Conservation (phyloP, 106 monocot genomes). For the Posidonia australis region DNA sequence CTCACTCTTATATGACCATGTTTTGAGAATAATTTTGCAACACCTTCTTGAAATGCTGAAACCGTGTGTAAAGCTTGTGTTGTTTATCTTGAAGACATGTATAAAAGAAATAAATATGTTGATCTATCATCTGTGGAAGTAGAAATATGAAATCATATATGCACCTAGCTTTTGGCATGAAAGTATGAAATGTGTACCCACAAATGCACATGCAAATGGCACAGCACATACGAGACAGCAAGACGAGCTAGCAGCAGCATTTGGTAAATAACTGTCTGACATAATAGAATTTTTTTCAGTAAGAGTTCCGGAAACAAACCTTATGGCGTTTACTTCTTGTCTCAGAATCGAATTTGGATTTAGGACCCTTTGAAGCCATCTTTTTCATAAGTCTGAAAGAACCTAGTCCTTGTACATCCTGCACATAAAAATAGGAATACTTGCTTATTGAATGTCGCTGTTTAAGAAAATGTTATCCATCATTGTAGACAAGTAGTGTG, state of each 20-base stretch:
- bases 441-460: background rate
- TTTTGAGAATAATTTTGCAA: too few relatives aligned
- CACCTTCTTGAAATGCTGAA: too few relatives aligned
- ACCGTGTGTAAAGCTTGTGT: too few relatives aligned
- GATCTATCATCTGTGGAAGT: background rate
- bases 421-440: background rate
- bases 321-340: conserved; percentile 69
- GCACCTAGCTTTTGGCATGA: too few relatives aligned
- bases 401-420: background rate
- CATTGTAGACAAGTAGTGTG: background rate
- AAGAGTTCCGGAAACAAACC: conserved; percentile 26
- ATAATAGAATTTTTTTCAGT: background rate
- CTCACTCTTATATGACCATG: too few relatives aligned
- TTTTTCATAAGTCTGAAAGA: background rate
- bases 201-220: background rate
- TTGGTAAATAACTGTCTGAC: too few relatives aligned
- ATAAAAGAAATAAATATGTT: too few relatives aligned
- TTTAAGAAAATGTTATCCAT: background rate
- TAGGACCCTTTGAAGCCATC: conserved; percentile 93
- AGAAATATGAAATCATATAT: background rate
- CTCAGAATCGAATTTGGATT: conserved; percentile 83
- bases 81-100: too few relatives aligned
- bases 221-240: background rate
- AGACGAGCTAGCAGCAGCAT: too few relatives aligned
- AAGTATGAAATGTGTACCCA: background rate